Evolutionary conservation across 768 basidiomycete genomes (phyloP).

Genomic region (Cyathus striatus): DNA sequence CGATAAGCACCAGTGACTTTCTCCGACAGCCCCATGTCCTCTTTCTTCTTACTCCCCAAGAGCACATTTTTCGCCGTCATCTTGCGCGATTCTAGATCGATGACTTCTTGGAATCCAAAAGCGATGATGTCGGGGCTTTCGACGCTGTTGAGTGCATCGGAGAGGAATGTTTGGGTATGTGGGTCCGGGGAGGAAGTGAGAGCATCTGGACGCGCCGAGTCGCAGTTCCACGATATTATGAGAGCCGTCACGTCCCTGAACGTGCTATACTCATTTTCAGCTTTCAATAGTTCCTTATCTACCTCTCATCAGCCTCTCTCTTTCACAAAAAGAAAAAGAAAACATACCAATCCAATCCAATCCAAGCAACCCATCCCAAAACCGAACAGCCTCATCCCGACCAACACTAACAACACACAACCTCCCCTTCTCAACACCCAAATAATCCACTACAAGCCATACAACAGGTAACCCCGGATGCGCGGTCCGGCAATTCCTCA

Average conservation of each 20-base stretch:
- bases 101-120: slow-evolving; percentile 95
- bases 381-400: slow-evolving; percentile 62
- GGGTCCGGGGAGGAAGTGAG: slow-evolving; percentile 56
- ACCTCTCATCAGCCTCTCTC: too few relatives aligned
- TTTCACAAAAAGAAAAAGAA: too few relatives aligned
- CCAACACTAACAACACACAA: slow-evolving; percentile 75
- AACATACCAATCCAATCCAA: slow-evolving; percentile 82
- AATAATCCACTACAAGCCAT: slow-evolving; percentile 64
- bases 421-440: slow-evolving; percentile 63
- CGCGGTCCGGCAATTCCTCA: slow-evolving; percentile 86
- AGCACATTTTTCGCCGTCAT: slow-evolving; percentile 91
- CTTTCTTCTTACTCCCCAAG: slow-evolving; percentile 68
- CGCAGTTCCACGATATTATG: slow-evolving; percentile 90
- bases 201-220: slow-evolving; percentile 78
- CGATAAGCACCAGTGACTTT: slow-evolving; percentile 86
- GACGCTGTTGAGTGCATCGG: slow-evolving; percentile 66
- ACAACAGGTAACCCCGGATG: slow-evolving; percentile 67
- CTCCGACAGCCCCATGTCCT: slow-evolving; percentile 59
- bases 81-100: slow-evolving; percentile 90
- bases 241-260: slow-evolving; percentile 77
- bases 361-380: slow-evolving; percentile 90
- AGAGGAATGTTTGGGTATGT: slow-evolving; percentile 78
- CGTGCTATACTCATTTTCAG: slow-evolving; percentile 71
- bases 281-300: slow-evolving; percentile 76
- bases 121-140: slow-evolving; percentile 76